Evolutionary conservation across 257 asterid species (phyloP), one percentile per base, ranked within the genome.

Genomic region (Solanum infundibuliforme): DNA sequence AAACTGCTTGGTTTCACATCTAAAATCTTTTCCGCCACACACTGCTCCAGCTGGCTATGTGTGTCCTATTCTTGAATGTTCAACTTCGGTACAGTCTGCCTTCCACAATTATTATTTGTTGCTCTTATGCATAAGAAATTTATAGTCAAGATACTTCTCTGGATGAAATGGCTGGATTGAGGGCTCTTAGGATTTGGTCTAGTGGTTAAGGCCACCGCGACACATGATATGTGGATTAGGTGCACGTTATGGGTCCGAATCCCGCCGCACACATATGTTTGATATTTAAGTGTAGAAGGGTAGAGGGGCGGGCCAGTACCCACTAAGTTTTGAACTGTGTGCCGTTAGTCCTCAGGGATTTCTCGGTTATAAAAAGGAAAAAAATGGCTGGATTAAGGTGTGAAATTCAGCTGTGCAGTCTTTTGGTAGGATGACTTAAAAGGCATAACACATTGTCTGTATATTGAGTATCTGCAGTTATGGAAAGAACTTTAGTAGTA

Each of bases 1-100:
- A 20, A 94, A 91, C 91, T 96, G 99, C 90, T 90, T 96, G 86
- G 93, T 93, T 87, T 93, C 98, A 20, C 99, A 96, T 88, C 87
- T 96, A 84, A 95, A 94, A 90, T 92, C 95, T 83, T 96, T 95
- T 84, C 96, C 98, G 34, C 94, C 90, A 23, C 95, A 94, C 85
- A 95, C 99, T 74, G 95, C 98, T 88, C 98, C 99, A 25, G 95
- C 98, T 90, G 99, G 97, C 77, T 96, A 95, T 84, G 92, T 90
- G 81, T 96, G 99, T 89, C 98, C 98, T 55, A 55, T 18, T 55
- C 65, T 20, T 43, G 91, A 92, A 76, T 96, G 98, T 91, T 92
- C 98, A 77, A 93, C 97, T 39, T 77, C 95, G 86, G 99, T 96
- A 95, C 20, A 41, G 95, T 82, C 69, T 48, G 41, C 69, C 25